Percentiles rank a stretch among this genome's conserved stretches.
These are phyloP conservation scores for Nepenthes gracilis DNA, from an alignment of 148 eudicot genomes.

Conservation along the genomic window DNA sequence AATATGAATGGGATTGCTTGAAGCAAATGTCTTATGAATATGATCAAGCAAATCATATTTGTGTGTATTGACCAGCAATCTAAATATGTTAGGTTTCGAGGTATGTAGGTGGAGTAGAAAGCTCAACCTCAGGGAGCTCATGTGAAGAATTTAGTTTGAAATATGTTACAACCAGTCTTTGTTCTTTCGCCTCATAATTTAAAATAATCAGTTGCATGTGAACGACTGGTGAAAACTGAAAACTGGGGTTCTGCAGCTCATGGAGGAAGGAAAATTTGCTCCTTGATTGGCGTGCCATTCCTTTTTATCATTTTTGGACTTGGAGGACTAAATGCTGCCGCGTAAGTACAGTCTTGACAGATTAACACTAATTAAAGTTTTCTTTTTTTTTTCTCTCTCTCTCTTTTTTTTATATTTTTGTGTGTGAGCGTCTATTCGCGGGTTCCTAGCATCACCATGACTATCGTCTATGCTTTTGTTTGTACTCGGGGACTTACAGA, in stretches of 20 bases:
- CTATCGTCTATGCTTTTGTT: neutral
- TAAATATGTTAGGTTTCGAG: conserved; percentile 1
- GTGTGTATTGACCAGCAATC: neutral
- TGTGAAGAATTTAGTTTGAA: neutral
- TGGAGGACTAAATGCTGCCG: conserved; percentile 53
- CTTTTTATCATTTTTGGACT: conserved; percentile 51
- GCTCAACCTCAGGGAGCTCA: conserved; percentile 28
- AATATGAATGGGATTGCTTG: no score
- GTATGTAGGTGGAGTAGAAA: conserved; percentile 35
- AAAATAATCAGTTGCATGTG: conserved; percentile 15
- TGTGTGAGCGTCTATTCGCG: neutral
- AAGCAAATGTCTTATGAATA: neutral
- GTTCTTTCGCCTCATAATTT: neutral
- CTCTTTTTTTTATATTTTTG: neutral
- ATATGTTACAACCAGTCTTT: neutral
- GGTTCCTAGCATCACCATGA: neutral
- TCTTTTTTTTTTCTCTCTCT: neutral
- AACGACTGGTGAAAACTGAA: conserved; percentile 53
- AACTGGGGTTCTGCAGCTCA: conserved; percentile 22
- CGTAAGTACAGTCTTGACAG: conserved; percentile 17
- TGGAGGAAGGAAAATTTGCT: conserved; percentile 40
- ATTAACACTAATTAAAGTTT: neutral
- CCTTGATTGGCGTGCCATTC: conserved; percentile 47
- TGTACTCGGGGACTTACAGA: conserved; percentile 47
- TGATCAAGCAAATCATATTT: neutral